Conservation (phyloP, 306 rosid genomes). For the Oemleria cerasiformis region DNA sequence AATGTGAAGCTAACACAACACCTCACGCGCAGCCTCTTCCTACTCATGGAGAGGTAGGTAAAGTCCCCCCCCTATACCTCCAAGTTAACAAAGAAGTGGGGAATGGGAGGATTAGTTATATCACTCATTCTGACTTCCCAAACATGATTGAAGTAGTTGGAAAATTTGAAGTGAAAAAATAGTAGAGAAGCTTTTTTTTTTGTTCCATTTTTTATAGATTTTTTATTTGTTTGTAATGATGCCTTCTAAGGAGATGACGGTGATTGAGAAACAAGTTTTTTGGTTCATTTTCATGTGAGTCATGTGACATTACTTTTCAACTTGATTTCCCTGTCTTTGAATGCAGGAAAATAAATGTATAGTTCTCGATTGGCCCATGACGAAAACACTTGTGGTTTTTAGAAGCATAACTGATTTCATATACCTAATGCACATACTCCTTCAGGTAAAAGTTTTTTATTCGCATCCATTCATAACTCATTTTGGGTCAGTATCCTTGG, state of each 20-base stretch:
- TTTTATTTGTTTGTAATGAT: not conserved
- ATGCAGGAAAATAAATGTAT: constrained; percentile 54
- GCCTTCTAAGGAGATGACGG: not conserved
- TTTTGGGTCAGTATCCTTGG: not conserved
- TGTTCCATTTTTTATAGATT: not conserved
- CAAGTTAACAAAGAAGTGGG: too few species aligned
- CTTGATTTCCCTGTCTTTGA: constrained; percentile 14
- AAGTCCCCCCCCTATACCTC: too few species aligned
- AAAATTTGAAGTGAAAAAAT: too few species aligned
- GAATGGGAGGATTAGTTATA: too few species aligned
- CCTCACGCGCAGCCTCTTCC: too few species aligned
- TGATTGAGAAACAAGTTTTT: not conserved
- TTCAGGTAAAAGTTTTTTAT: constrained; percentile 55
- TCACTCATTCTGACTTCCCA: too few species aligned
- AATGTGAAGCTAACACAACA: not conserved
- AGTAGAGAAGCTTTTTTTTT: too few species aligned
- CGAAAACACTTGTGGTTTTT: constrained; percentile 47
- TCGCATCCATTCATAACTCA: not conserved
- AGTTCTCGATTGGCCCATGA: constrained; percentile 35
- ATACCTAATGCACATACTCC: constrained; percentile 67
- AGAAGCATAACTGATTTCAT: constrained; percentile 75
- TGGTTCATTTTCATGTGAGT: not conserved
- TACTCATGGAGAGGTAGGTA: not conserved
- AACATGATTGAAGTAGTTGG: too few species aligned
- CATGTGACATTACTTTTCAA: not conserved